phyloP scores from a whole-genome alignment of 805 yeast species.

The Ogataea pini region DNA sequence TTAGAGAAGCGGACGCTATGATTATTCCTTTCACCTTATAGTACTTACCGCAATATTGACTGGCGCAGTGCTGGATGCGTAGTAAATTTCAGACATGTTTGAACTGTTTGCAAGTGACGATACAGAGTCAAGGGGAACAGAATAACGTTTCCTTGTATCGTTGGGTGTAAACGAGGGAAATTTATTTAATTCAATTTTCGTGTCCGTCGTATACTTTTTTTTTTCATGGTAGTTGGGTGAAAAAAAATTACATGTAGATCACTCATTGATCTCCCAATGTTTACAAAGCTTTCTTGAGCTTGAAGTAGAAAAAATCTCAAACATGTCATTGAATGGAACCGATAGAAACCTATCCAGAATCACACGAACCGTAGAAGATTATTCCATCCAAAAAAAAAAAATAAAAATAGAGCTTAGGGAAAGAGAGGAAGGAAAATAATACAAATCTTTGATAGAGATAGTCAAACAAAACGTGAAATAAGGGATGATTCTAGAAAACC shows the following conservation, averaged over 20 bases:
- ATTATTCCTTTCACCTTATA: background rate
- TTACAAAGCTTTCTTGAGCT: background rate
- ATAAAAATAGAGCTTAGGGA: constrained; percentile 8
- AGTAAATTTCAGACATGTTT: constrained; percentile 41
- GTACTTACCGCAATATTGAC: constrained; percentile 88
- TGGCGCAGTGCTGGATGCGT: constrained; percentile 92
- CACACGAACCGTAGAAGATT: background rate
- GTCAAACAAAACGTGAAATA: constrained; percentile 5
- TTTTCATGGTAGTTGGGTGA: background rate
- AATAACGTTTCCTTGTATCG: background rate
- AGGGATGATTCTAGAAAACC: background rate
- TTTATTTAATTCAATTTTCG: background rate
- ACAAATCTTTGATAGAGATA: constrained; percentile 16
- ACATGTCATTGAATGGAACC: background rate
- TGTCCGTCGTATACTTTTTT: background rate
- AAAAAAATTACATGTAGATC: background rate
- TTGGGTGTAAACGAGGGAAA: background rate
- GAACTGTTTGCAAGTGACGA: background rate
- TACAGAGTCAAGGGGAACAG: background rate
- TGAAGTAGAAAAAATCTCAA: background rate
- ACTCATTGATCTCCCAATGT: background rate
- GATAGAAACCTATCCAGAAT: background rate
- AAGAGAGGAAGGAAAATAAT: constrained; percentile 15
- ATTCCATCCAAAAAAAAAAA: background rate
- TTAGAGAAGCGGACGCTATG: background rate